phyloP scores from a whole-genome alignment of 2,329 filamentous ascomycete genomes.

The Cryphonectria radicalis region DNA sequence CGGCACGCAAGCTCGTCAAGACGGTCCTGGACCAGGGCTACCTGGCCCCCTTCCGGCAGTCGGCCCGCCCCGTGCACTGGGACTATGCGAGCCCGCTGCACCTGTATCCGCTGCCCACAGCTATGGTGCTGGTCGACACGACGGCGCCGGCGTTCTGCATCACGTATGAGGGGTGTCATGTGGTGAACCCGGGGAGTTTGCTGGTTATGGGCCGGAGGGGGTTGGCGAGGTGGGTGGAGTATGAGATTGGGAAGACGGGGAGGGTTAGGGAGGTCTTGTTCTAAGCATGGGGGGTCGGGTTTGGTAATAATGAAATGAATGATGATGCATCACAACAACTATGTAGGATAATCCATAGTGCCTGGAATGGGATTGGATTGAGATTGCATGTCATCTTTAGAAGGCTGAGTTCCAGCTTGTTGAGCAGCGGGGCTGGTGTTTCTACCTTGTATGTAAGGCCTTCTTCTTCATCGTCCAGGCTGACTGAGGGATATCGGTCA shows the following conservation, averaged over 20 bases:
- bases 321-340: background rate
- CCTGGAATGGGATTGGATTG: background rate
- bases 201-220: constrained; percentile 71
- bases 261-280: constrained; percentile 66
- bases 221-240: constrained; percentile 85
- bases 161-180: constrained; percentile 93
- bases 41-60: constrained; percentile 83
- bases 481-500: too few species aligned
- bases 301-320: constrained; percentile 2
- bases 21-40: constrained; percentile 90
- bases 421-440: background rate
- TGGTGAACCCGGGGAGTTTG: constrained; percentile 87
- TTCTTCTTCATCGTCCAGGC: too few species aligned
- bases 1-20: constrained; percentile 81
- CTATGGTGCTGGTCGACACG: constrained; percentile 80
- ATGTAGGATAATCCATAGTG: background rate
- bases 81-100: constrained; percentile 78
- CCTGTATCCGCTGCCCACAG: constrained; percentile 86
- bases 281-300: constrained; percentile 36
- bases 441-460: background rate
- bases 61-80: constrained; percentile 83
- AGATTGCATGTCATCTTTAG: background rate
- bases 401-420: too few species aligned
- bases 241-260: constrained; percentile 69
- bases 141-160: constrained; percentile 82